These are phyloP conservation scores for Citrus mangshanensis DNA, from an alignment of 345 rosid species.

Conservation along the genomic window DNA sequence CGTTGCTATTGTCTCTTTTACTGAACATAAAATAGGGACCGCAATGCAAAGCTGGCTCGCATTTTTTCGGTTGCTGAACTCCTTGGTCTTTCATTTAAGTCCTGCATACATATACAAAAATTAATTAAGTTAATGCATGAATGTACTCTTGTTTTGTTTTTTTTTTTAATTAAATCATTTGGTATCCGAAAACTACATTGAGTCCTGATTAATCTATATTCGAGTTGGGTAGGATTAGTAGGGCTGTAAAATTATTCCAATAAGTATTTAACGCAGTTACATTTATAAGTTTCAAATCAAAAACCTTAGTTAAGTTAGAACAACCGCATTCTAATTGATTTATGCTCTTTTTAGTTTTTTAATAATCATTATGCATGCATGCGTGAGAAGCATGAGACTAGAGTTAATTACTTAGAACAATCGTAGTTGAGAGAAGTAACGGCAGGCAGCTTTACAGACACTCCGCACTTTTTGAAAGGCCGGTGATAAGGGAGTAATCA, in stretches of 20 bases:
- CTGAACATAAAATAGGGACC: background rate
- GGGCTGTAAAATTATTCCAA: accelerated
- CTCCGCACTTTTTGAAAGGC: background rate
- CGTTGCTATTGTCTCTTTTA: background rate
- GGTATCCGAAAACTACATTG: accelerated
- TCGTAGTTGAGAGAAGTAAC: background rate
- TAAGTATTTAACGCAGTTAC: accelerated
- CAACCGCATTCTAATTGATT: accelerated
- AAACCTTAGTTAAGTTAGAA: accelerated
- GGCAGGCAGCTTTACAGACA: background rate
- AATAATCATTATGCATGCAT: background rate
- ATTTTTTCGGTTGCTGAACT: background rate
- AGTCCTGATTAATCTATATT: accelerated
- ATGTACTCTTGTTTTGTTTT: accelerated
- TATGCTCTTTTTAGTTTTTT: background rate
- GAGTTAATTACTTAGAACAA: background rate
- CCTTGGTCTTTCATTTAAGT: background rate
- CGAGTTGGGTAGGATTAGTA: accelerated
- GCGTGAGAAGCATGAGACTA: background rate
- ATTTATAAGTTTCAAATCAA: too few relatives aligned
- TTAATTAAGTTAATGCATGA: background rate
- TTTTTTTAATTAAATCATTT: too few relatives aligned
- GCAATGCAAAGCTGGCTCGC: background rate
- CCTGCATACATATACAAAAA: background rate
- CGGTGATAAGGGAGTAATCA: background rate